phyloP scores from a whole-genome alignment of 805 yeast species.

The Saccharomycopsis sp. region DNA sequence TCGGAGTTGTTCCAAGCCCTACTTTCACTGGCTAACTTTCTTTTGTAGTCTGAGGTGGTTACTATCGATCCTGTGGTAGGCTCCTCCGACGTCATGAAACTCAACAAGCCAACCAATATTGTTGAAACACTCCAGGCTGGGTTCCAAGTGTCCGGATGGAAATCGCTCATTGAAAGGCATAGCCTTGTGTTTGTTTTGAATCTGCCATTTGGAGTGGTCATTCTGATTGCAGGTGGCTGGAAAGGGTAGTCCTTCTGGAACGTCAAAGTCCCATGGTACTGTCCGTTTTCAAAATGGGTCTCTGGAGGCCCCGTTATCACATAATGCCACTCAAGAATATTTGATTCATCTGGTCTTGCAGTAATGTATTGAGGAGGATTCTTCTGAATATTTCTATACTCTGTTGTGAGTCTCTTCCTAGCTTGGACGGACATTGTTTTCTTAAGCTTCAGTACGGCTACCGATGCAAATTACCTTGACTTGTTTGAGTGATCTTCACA shows the following conservation, averaged over 20 bases:
- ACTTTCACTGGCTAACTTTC: slow-evolving; percentile 48
- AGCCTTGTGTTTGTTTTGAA: slow-evolving; percentile 73
- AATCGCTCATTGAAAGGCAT: slow-evolving; percentile 89
- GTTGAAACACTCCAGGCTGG: slow-evolving; percentile 95
- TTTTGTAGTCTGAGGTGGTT: slow-evolving; percentile 52
- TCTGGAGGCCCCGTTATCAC: slow-evolving; percentile 86
- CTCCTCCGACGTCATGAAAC: slow-evolving; percentile 88
- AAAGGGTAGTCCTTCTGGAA: slow-evolving; percentile 85
- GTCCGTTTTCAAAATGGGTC: slow-evolving; percentile 80
- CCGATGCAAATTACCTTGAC: too few species aligned
- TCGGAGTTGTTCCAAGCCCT: slow-evolving; percentile 43
- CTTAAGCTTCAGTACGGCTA: too few species aligned
- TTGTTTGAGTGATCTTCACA: too few species aligned
- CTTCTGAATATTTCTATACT: slow-evolving; percentile 66
- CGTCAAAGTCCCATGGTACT: slow-evolving; percentile 78
- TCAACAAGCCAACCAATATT: slow-evolving; percentile 73
- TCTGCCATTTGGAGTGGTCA: slow-evolving; percentile 86
- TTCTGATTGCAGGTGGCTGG: slow-evolving; percentile 82
- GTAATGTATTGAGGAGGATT: slow-evolving; percentile 78
- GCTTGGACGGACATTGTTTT: slow-evolving; percentile 32
- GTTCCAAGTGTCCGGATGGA: slow-evolving; percentile 92
- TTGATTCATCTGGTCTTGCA: slow-evolving; percentile 81
- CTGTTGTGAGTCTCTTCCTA: slow-evolving; percentile 53
- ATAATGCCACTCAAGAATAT: slow-evolving; percentile 91
- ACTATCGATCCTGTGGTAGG: slow-evolving; percentile 73